Evolutionary conservation across 257 asterid genomes (phyloP).

Genomic region (Lantana camara): DNA sequence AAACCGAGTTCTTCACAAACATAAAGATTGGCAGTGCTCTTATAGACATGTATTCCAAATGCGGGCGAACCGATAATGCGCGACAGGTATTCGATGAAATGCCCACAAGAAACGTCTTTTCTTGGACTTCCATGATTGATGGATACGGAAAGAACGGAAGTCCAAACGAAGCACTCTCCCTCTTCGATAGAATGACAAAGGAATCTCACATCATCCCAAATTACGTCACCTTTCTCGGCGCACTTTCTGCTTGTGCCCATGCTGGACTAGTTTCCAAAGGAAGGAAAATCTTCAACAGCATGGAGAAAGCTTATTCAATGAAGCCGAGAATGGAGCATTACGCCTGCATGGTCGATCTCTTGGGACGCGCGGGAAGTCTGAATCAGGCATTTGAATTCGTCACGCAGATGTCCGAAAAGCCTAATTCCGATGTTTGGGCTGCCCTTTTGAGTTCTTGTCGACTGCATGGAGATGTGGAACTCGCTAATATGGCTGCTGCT

Average conservation of each 20-base stretch:
- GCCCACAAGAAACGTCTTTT: constrained; percentile 72
- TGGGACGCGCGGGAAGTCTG: constrained; percentile 83
- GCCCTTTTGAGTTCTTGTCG: constrained; percentile 81
- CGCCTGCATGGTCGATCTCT: constrained; percentile 84
- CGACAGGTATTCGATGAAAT: constrained; percentile 62
- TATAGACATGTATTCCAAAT: constrained; percentile 86
- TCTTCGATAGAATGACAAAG: constrained; percentile 55
- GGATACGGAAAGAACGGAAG: constrained; percentile 92
- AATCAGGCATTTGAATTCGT: constrained; percentile 68
- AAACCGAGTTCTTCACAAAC: constrained; percentile 50
- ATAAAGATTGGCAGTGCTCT: constrained; percentile 82
- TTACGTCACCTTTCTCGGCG: constrained; percentile 79
- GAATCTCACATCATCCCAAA: constrained; percentile 49
- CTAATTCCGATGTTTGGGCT: constrained; percentile 88
- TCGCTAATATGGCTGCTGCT: constrained; percentile 75
- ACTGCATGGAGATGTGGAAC: constrained; percentile 79
- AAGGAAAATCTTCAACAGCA: constrained; percentile 58
- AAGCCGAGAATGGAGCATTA: constrained; percentile 92
- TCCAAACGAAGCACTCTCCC: constrained; percentile 63
- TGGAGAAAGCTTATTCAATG: constrained; percentile 57
- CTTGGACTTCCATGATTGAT: constrained; percentile 96
- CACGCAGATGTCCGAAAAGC: constrained; percentile 62
- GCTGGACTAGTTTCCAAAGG: constrained; percentile 77
- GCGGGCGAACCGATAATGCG: constrained; percentile 77
- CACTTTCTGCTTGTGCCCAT: constrained; percentile 84